Percentiles rank a stretch among this genome's conserved stretches.
These are phyloP conservation scores for Tolypocladium guangdongense DNA, from an alignment of 2,329 filamentous ascomycete species.

Conservation along the genomic window DNA sequence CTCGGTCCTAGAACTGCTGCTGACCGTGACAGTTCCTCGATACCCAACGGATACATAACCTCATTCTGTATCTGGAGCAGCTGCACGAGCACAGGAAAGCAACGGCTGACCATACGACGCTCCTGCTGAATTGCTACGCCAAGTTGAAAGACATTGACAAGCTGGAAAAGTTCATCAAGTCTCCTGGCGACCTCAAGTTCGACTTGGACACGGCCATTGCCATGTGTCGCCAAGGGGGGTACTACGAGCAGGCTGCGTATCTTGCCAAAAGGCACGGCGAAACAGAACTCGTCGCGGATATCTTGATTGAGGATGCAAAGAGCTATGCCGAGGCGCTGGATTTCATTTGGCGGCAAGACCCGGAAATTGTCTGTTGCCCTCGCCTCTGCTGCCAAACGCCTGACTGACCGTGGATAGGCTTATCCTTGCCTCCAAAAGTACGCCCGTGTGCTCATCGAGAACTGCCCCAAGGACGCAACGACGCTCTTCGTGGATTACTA, in stretches of 20 bases:
- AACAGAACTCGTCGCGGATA: slow-evolving; percentile 87
- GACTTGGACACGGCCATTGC: slow-evolving; percentile 93
- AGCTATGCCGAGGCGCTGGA: slow-evolving; percentile 79
- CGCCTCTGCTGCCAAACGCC: rapidly evolving
- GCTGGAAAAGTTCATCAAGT: slow-evolving; percentile 92
- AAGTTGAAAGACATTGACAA: slow-evolving; percentile 97
- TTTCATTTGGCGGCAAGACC: slow-evolving; percentile 82
- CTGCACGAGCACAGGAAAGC: slow-evolving; percentile 89
- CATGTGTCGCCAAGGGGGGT: slow-evolving; percentile 95
- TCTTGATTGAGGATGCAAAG: slow-evolving; percentile 90
- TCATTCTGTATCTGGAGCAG: slow-evolving; percentile 95
- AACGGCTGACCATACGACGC: slow-evolving; percentile 87
- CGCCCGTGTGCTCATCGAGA: slow-evolving; percentile 76
- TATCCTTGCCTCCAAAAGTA: slow-evolving; percentile 93
- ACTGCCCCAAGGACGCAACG: slow-evolving; percentile 74
- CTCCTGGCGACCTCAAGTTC: slow-evolving; percentile 87
- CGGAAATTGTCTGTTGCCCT: slow-evolving; percentile 50
- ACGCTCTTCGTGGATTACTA: slow-evolving; percentile 92
- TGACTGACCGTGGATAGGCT: slow-evolving; percentile 42
- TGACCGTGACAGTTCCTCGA: slow-evolving; percentile 63
- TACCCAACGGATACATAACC: slow-evolving; percentile 92
- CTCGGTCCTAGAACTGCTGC: neutral
- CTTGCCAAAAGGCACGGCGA: slow-evolving; percentile 90
- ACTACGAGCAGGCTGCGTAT: slow-evolving; percentile 93
- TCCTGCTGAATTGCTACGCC: slow-evolving; percentile 93